Evolutionary conservation across 495 filamentous ascomycete genomes (phyloP), one percentile per base, ranked within the genome.

Genomic region (Podospora bellae-mahoneyi): DNA sequence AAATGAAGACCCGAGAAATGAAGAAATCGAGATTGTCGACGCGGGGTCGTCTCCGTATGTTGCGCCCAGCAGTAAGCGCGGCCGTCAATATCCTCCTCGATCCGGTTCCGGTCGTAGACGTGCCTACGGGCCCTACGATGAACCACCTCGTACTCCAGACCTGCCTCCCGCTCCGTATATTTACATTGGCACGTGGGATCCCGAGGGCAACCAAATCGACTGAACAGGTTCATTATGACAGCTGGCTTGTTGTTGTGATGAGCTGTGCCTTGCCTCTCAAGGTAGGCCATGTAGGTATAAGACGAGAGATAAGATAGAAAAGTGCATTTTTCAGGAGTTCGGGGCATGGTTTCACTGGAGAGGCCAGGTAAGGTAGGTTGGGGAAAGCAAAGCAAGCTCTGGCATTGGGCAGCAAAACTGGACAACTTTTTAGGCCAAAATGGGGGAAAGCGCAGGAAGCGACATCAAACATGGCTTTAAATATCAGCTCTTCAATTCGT

Each of bases 381-480:
- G 30, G 30, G 30, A 32, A 16, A 61, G 27, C 10, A 30, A 18
- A 26, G 59, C 39, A 13, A 10, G 2, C 39, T 13, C 15, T 18
- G 39, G 39, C 39, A 61, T 61, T 61, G 59, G 59, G 59, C 59
- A 61, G 59, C 59, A 61, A 61, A 26, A 13, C 9, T 2, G 39
- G 9, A 18, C 39, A 18, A 10, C 39, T 2, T 48, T 48, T 48
- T 2, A 13, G 39, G 39, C 39, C 39, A 48, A 48, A 48, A 48
- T n/a, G 39, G 39, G 39, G 39, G 39, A 48, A 48, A 48, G 39
- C 39, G 39, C 39, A 48, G 6, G 6, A 48, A 48, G 39, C 39
- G 39, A 48, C 39, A 48, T 10, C 39, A 48, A 48, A 48, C 39
- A 16, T 13, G 39, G 39, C 15, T 48, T 48, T 48, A 48, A 48